Conservation (phyloP, 805 yeast species). For the Saturnispora zaruensis region DNA sequence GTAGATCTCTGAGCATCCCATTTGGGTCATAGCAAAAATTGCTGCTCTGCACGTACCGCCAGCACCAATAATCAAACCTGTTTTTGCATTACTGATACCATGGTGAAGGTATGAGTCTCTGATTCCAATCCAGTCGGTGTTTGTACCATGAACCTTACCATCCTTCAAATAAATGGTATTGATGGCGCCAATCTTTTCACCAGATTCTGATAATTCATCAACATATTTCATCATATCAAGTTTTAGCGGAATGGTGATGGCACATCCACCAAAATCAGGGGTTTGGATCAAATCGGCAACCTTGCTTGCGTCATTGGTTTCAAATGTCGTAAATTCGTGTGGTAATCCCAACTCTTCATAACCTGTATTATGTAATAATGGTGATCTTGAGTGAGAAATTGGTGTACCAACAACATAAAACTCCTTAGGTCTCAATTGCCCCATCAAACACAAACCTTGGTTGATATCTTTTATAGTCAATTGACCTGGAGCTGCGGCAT, state of each 20-base stretch:
- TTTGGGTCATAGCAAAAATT: conserved; percentile 65
- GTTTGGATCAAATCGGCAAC: conserved; percentile 45
- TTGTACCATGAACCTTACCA: conserved; percentile 60
- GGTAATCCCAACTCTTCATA: conserved; percentile 73
- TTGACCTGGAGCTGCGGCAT: conserved; percentile 75
- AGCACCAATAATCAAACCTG: conserved; percentile 84
- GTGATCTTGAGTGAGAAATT: conserved; percentile 80
- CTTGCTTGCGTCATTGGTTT: conserved; percentile 51
- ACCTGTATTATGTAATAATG: conserved; percentile 74
- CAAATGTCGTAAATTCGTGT: conserved; percentile 56
- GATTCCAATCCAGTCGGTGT: conserved; percentile 95
- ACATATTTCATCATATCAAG: conserved; percentile 65
- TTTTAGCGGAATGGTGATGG: conserved; percentile 91
- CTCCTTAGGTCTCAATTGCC: conserved; percentile 49
- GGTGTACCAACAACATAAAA: conserved; percentile 79
- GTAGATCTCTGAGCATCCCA: conserved; percentile 74
- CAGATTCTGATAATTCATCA: conserved; percentile 64
- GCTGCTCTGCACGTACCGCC: conserved; percentile 99
- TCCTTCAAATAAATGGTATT: conserved; percentile 69
- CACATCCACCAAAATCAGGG: conserved; percentile 78
- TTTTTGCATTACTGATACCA: conserved; percentile 45
- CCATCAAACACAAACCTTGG: conserved; percentile 45
- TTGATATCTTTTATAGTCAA: conserved; percentile 60
- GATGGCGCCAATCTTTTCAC: conserved; percentile 81
- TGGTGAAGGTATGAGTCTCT: conserved; percentile 51